Base-by-base conservation (phyloP, 2,329 filamentous ascomycete species). In the Plectosphaerella sp. region DNA sequence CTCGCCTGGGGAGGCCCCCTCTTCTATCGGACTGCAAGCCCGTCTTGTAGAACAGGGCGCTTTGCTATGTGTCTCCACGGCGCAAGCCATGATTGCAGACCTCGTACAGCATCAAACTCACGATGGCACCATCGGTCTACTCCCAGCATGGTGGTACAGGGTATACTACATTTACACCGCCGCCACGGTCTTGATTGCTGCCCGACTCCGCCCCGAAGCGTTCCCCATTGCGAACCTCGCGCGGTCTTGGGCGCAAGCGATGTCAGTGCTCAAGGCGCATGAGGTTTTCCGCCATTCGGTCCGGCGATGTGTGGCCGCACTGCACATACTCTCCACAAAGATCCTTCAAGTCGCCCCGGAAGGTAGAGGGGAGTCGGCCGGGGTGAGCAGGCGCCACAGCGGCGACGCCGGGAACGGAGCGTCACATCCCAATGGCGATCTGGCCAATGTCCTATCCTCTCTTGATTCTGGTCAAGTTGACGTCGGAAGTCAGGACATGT, bases 101-200 rank as follows among this genome's bases (percentile, higher is more conserved):
- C 59, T 71, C 1, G 57, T 63, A 1, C 50, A 63, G 12, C 61
- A 69, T 41, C 65, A 67, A n/a, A 55, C 58, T 0, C 53, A 58
- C 6, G 65, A 72, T 7, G 62, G 59, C 5, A 67, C 64, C 0
- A 59, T 70, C 1, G 67, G 67, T 0, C 56, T 70, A 0, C 56
- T 72, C 0, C 70, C 68, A 2, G 67, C 68, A 0, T 72, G 69
- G 69, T 71, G 69, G 69, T 70, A 72, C 43, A 58, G 68, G 1
- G 60, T 72, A 0, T 71, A 68, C 51, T 71, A 70, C 15, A 56
- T 71, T 15, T 70, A 69, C 58, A 65, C 67, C 0, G 68, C 69
- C 0, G 66, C 69, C 1, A 69, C 65, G 0, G 59, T 71, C 1
- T 60, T 72, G 2, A 66, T 71, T 3, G 68, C 67, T 0, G 68